Percentiles rank a stretch among this genome's conserved stretches.
phyloP scores from a whole-genome alignment of 2,329 filamentous ascomycete species.

The Thielaviopsis ethacetica region DNA sequence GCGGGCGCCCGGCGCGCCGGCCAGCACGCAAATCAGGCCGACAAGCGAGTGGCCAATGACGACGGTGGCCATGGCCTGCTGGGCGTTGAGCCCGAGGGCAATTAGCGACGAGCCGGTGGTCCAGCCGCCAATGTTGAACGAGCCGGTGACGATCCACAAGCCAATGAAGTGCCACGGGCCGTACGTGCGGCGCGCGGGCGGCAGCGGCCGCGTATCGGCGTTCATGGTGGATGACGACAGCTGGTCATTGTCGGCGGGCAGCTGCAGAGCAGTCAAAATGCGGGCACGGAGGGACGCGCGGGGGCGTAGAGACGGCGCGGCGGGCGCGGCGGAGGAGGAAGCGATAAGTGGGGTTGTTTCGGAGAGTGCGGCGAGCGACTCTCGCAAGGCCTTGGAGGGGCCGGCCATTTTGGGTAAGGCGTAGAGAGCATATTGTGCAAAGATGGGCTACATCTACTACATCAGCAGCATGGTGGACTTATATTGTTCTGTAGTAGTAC shows the following conservation, averaged over 20 bases:
- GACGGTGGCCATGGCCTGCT: constrained; percentile 27
- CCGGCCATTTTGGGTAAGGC: too few relatives aligned
- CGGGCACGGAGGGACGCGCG: too few relatives aligned
- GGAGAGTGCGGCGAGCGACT: too few relatives aligned
- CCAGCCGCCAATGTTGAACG: constrained; percentile 21
- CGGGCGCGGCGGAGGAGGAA: too few relatives aligned
- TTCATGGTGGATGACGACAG: constrained; percentile 13
- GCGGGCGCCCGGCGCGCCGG: constrained; percentile 25
- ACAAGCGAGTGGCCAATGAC: constrained; percentile 27
- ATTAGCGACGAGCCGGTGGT: constrained; percentile 23
- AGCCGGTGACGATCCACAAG: constrained; percentile 20
- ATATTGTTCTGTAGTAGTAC: too few relatives aligned
- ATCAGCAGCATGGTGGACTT: too few relatives aligned
- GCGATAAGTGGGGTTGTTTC: too few relatives aligned
- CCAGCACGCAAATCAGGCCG: constrained; percentile 26
- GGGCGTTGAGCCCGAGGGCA: constrained; percentile 26
- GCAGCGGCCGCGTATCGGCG: constrained; percentile 18
- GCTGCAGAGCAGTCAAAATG: neutral
- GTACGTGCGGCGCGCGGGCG: constrained; percentile 18
- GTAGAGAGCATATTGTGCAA: too few relatives aligned
- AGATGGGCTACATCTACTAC: too few relatives aligned
- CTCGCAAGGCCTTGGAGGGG: too few relatives aligned
- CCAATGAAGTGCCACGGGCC: constrained; percentile 20
- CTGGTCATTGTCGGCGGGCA: neutral
- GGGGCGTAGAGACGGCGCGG: neutral